A percentile compares a stretch with the other conserved stretches of the same genome.
These are phyloP conservation scores for Microsporum canis DNA, from an alignment of 2,329 filamentous ascomycete species.

Conservation along the genomic window DNA sequence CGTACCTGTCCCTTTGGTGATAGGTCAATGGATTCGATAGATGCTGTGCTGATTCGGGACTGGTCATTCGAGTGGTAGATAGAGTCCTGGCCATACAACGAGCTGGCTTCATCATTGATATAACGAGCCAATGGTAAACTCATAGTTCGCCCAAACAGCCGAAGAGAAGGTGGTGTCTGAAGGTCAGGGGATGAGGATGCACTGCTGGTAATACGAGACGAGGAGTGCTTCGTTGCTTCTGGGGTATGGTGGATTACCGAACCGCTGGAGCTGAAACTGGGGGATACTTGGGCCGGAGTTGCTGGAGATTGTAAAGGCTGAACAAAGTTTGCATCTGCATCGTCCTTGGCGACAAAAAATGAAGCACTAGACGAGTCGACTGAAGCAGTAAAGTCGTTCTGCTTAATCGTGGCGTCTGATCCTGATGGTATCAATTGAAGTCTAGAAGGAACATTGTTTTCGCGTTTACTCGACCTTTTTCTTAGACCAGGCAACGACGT, in stretches of 20 bases:
- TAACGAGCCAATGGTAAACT: constrained; percentile 31
- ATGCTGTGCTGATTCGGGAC: constrained; percentile 13
- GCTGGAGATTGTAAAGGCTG: constrained; percentile 17
- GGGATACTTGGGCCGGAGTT: constrained; percentile 18
- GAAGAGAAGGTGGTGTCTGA: not conserved
- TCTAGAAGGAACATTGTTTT: not conserved
- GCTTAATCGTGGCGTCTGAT: not conserved
- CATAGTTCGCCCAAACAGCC: constrained; percentile 20
- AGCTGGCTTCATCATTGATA: constrained; percentile 28
- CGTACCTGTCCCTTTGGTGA: constrained; percentile 16
- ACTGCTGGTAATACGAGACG: not conserved
- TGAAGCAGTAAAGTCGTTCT: not conserved
- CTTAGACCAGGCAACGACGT: not conserved
- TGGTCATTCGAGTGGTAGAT: constrained; percentile 11
- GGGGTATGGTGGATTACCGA: constrained; percentile 15
- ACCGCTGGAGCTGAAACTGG: constrained; percentile 18
- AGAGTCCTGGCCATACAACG: constrained; percentile 18
- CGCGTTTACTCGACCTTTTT: not conserved
- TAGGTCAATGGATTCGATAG: constrained; percentile 20
- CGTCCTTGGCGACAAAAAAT: not conserved
- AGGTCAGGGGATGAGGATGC: not conserved
- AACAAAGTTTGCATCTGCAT: constrained; percentile 12
- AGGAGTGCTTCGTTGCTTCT: not conserved
- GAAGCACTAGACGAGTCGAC: not conserved
- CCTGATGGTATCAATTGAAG: not conserved